These are phyloP conservation scores for Megacollybia marginata DNA, from an alignment of 768 basidiomycete species.

Conservation along the genomic window DNA sequence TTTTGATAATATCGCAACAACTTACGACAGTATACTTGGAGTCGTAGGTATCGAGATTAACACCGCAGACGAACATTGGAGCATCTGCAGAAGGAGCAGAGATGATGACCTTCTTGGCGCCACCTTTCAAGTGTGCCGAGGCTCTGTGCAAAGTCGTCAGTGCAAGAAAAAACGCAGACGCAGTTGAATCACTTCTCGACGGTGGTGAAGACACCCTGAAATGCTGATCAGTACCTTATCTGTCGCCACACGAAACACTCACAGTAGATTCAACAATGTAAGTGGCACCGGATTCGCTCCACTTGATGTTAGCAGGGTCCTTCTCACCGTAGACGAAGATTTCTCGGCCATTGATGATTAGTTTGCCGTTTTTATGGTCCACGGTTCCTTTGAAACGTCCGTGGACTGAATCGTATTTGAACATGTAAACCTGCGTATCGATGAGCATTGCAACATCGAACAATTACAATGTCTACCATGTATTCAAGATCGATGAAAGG, in stretches of 20 bases:
- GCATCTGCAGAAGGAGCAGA: conserved; percentile 97
- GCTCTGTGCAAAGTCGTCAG: conserved; percentile 42
- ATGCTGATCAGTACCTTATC: conserved; percentile 7
- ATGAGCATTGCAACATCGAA: conserved; percentile 2
- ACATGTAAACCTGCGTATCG: conserved; percentile 80
- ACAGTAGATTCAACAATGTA: conserved; percentile 97
- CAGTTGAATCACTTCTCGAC: conserved; percentile 59
- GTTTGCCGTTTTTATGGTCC: conserved; percentile 81
- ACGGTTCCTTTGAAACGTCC: conserved; percentile 86
- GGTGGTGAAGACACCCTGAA: conserved; percentile 96
- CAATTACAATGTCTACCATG: conserved; percentile 52
- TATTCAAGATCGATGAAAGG: conserved; percentile 97
- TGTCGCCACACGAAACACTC: conserved; percentile 17
- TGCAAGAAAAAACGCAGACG: no score
- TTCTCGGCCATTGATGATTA: conserved; percentile 71
- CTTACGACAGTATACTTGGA: conserved; percentile 78
- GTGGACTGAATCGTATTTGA: conserved; percentile 95
- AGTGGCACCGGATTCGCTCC: conserved; percentile 74
- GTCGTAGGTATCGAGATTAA: conserved; percentile 92
- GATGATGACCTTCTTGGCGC: conserved; percentile 99
- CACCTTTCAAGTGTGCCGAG: conserved; percentile 89
- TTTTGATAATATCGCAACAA: conserved; percentile 13
- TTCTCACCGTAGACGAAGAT: conserved; percentile 79
- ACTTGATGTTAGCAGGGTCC: conserved; percentile 81
- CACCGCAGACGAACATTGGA: conserved; percentile 91